Base-by-base conservation (phyloP, 768 basidiomycete species). In the Psilocybe cubensis region DNA sequence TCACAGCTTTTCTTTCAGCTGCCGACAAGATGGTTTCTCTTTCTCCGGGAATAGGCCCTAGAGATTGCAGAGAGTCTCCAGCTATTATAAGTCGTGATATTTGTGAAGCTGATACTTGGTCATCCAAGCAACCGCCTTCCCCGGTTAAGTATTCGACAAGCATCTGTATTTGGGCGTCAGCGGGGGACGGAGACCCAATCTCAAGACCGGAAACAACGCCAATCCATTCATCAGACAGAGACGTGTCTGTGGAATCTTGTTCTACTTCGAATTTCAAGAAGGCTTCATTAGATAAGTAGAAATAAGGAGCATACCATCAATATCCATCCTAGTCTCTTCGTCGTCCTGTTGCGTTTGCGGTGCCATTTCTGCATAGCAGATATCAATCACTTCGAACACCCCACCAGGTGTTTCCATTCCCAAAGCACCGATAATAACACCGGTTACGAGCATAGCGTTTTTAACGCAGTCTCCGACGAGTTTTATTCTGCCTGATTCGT, bases 301-400 rank as follows among this genome's bases (percentile, higher is more conserved):
- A 27, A n/a, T 6, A 24, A 18, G 7, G 17, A 23, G 17, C 85
- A 54, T 63, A 84, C 87, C 83, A 65, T 94, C 92, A 24, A 88
- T 74, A n/a, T 91, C 87, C 88, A 91, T 89, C n/a, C 33, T 29
- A 27, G 63, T 63, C 43, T 81, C 77, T n/a, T 66, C 64, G 38
- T 72, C 73, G 28, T 48, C 28, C 4, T 29, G 67, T 53, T 8
- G 69, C 66, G 10, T 70, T 62, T 91, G 87, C 2, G 88, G 86
- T 9, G 96, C 89, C 74, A 96, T 77, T 0, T 88, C 96, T 3
- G 95, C 82, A 66, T 82, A 91, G 72, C 94, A 96, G 8, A 91
- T 71, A 72, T 98, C 96, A 20, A 92, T 82, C 6, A 96, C 95
- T 69, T 98, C 92, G 65, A 98, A 99, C 59, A 97, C 94, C 5